Evolutionary conservation across 306 rosid species (phyloP).

Genomic region (Notholithocarpus densiflorus): DNA sequence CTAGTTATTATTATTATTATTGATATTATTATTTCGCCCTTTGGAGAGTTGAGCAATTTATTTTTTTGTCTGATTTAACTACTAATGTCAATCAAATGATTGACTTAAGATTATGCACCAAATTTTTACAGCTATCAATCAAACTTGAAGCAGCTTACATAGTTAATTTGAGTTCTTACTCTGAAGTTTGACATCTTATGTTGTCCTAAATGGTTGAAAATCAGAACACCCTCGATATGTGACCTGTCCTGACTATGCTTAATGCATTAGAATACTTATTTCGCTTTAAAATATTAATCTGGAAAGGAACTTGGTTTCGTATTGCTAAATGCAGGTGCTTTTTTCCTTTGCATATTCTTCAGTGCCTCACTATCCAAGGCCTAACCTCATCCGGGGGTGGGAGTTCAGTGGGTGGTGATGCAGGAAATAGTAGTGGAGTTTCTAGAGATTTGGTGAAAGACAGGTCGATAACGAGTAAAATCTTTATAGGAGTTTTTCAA

Average conservation of each 20-base stretch:
- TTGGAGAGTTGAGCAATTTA: not conserved
- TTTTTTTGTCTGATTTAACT: not conserved
- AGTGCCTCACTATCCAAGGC: constrained; percentile 77
- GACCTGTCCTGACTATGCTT: not conserved
- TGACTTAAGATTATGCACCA: constrained; percentile 23
- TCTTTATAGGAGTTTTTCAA: not conserved
- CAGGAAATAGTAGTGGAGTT: constrained; percentile 80
- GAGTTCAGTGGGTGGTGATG: constrained; percentile 57
- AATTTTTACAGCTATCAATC: constrained; percentile 68
- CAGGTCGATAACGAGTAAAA: constrained; percentile 39
- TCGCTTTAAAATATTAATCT: not conserved
- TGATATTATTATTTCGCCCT: not conserved
- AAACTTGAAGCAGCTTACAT: not conserved
- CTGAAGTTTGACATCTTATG: not conserved
- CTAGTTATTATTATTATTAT: no score
- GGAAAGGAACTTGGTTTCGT: not conserved
- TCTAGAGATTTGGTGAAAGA: constrained; percentile 91
- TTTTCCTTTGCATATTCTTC: constrained; percentile 64
- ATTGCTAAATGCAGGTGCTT: constrained; percentile 27
- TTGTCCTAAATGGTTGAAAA: not conserved
- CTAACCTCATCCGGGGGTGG: constrained; percentile 86
- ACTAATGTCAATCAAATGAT: constrained; percentile 1
- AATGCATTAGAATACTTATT: not conserved
- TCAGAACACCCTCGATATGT: not conserved
- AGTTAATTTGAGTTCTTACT: not conserved